phyloP scores from a whole-genome alignment of 192 early-diverging fungal species.

The Phlyctochytrium bullatum region DNA sequence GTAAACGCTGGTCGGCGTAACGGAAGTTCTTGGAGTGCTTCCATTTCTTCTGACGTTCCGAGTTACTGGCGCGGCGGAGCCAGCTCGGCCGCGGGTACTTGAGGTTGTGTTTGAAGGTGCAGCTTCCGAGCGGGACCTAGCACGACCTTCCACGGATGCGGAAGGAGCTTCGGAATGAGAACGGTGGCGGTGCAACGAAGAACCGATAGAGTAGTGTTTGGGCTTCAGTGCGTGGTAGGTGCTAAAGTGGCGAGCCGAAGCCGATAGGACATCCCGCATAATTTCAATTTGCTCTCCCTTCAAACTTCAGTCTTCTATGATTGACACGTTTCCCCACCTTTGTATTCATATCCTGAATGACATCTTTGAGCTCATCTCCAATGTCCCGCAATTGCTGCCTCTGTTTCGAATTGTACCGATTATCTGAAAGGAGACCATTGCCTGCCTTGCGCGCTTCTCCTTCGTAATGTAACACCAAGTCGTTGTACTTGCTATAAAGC shows the following conservation, averaged over 20 bases:
- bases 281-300: conserved; percentile 54
- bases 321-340: conserved; percentile 29
- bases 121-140: too few relatives aligned
- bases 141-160: too few relatives aligned
- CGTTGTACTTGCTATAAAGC: conserved; percentile 40
- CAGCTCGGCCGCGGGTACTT: too few relatives aligned
- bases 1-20: too few relatives aligned
- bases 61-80: too few relatives aligned
- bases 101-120: too few relatives aligned
- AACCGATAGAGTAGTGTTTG: too few relatives aligned
- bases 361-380: conserved; percentile 45
- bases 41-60: too few relatives aligned
- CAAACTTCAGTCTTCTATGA: neutral
- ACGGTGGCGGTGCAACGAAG: too few relatives aligned
- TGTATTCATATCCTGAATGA: conserved; percentile 49
- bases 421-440: conserved; percentile 12
- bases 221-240: conserved; percentile 1
- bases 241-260: neutral
- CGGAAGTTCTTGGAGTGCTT: too few relatives aligned
- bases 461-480: conserved; percentile 47
- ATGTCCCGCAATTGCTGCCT: conserved; percentile 30
- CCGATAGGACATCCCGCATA: conserved; percentile 45
- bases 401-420: neutral
- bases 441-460: conserved; percentile 23
- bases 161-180: too few relatives aligned